Conservation (phyloP, 2,329 filamentous ascomycete genomes). For the Tolypocladium album region DNA sequence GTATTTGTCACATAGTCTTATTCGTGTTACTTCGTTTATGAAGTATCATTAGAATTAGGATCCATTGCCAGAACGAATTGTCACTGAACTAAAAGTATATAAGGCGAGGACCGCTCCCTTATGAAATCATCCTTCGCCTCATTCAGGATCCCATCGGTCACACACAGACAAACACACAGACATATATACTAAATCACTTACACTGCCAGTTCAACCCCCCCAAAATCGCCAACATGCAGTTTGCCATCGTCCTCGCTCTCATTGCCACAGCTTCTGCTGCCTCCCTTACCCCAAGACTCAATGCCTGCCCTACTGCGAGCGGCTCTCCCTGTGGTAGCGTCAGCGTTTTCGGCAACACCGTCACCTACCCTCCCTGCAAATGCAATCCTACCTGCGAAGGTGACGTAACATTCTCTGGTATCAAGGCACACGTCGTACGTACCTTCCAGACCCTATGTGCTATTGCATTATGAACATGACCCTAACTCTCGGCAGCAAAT, state of each 20-base stretch:
- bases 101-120: not conserved
- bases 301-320: not conserved
- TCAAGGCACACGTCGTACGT: not conserved
- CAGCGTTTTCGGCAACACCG: not conserved
- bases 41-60: not conserved
- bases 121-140: not conserved
- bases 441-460: not conserved
- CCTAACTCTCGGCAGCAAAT: not conserved
- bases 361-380: not conserved
- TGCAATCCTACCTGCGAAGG: not conserved
- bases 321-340: not conserved
- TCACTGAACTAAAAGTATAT: not conserved
- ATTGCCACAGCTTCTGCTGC: not conserved
- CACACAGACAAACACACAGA: not conserved
- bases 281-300: not conserved
- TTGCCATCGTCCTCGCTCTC: not conserved
- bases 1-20: not conserved
- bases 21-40: not conserved
- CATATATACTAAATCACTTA: not conserved
- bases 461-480: not conserved
- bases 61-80: not conserved
- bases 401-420: not conserved
- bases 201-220: no score
- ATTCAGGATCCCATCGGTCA: not conserved
- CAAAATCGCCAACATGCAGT: not conserved